phyloP scores from a whole-genome alignment of 768 basidiomycete species.

The Paxillus involutus region DNA sequence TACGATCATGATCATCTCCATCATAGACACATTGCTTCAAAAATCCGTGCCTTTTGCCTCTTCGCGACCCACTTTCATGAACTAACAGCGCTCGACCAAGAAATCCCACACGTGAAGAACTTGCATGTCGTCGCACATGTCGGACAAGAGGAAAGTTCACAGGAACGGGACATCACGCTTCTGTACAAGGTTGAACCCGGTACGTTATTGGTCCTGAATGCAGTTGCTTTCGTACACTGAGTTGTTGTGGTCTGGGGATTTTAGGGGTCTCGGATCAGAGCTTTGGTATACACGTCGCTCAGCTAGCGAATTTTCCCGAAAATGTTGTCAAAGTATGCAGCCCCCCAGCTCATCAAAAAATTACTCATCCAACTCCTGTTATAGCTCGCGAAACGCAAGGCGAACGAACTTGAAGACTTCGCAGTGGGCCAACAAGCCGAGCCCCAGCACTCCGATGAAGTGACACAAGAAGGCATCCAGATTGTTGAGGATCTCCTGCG shows the following conservation, averaged over 20 bases:
- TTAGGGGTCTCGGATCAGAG: conserved; percentile 92
- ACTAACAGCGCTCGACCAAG: conserved; percentile 86
- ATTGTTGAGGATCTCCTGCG: conserved; percentile 79
- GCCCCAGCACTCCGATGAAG: conserved; percentile 52
- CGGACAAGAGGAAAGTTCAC: conserved; percentile 42
- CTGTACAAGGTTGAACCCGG: conserved; percentile 79
- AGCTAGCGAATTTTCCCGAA: conserved; percentile 97
- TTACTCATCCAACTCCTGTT: background rate
- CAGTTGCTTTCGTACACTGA: background rate
- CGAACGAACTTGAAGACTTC: conserved; percentile 90
- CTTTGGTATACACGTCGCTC: conserved; percentile 97
- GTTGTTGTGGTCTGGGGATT: background rate
- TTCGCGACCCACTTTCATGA: conserved; percentile 99
- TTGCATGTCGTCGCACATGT: conserved; percentile 96
- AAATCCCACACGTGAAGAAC: conserved; percentile 87
- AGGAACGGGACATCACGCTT: conserved; percentile 77
- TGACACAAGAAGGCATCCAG: conserved; percentile 75
- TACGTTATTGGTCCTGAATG: conserved; percentile 31
- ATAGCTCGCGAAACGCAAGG: conserved; percentile 88
- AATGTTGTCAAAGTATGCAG: conserved; percentile 77
- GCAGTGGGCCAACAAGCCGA: conserved; percentile 41
- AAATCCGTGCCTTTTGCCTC: conserved; percentile 90
- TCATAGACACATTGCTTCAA: conserved; percentile 83
- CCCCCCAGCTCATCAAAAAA: background rate
- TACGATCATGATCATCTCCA: background rate